Percentiles rank a stretch among this genome's conserved stretches.
phyloP scores from a whole-genome alignment of 2,329 filamentous ascomycete species.

The Sclerotinia glacialis region DNA sequence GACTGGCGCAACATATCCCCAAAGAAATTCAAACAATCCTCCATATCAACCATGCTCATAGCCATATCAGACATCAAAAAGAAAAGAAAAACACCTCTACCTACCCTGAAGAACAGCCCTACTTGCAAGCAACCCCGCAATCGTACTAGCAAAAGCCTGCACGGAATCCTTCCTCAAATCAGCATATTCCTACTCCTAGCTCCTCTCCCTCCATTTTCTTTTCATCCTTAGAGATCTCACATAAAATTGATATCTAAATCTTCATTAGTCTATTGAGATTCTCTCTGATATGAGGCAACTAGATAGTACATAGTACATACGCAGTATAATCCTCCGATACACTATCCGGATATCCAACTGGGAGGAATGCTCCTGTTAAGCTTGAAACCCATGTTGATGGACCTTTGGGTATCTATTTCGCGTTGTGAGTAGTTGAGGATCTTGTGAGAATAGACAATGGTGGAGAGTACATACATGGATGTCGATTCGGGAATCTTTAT shows the following conservation, averaged over 20 bases:
- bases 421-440: constrained; percentile 5
- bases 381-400: constrained; percentile 33
- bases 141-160: constrained; percentile 64
- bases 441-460: not conserved
- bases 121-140: constrained; percentile 62
- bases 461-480: constrained; percentile 28
- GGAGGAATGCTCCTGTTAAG: constrained; percentile 61
- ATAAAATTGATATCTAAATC: constrained; percentile 63
- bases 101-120: constrained; percentile 64
- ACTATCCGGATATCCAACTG: constrained; percentile 66
- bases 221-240: constrained; percentile 43
- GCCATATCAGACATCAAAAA: not conserved
- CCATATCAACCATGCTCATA: not conserved
- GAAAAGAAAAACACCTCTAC: not conserved
- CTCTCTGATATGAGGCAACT: not conserved
- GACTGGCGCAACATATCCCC: too few species aligned
- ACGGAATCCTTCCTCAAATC: constrained; percentile 51
- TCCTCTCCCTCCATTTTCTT: not conserved
- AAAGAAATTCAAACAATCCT: not conserved
- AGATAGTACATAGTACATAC: constrained; percentile 43
- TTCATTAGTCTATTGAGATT: constrained; percentile 16
- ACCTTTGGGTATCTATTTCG: constrained; percentile 30
- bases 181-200: not conserved
- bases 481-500: constrained; percentile 29
- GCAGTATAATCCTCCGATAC: constrained; percentile 68